Evolutionary conservation across 305 asterid species (phyloP).

Genomic region (Solanum hybrid): DNA sequence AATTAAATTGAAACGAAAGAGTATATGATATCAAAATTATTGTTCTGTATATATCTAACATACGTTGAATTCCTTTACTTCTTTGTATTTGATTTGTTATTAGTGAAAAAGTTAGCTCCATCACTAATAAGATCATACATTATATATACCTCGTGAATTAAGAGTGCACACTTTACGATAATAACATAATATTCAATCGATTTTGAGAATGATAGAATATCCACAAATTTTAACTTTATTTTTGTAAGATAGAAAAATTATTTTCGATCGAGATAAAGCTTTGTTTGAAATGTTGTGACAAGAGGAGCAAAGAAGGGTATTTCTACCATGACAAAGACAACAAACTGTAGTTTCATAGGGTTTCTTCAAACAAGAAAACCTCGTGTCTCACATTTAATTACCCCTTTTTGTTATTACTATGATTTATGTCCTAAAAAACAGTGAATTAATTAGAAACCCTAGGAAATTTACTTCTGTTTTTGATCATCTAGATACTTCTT

Average conservation of each 20-base stretch:
- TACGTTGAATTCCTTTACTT: neutral
- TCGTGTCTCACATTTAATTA: neutral
- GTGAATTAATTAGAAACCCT: neutral
- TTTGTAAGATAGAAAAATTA: neutral
- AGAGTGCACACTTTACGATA: neutral
- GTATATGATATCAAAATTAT: neutral
- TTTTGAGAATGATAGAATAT: neutral
- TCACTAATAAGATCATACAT: neutral
- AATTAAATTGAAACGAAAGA: neutral
- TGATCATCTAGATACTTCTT: neutral
- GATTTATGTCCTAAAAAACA: neutral
- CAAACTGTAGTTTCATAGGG: neutral
- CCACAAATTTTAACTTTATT: neutral
- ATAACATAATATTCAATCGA: neutral
- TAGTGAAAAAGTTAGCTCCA: neutral
- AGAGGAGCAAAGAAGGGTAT: neutral
- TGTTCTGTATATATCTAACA: neutral
- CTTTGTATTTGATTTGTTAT: too few species aligned
- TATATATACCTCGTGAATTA: neutral
- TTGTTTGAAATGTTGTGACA: neutral
- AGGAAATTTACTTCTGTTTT: neutral
- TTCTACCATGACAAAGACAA: neutral
- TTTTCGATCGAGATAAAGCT: neutral
- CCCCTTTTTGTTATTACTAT: neutral
- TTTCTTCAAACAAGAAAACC: neutral